A percentile compares a stretch with the other conserved stretches of the same genome.
phyloP scores from a whole-genome alignment of 2,329 filamentous ascomycete species.

The Phialophora tarda region DNA sequence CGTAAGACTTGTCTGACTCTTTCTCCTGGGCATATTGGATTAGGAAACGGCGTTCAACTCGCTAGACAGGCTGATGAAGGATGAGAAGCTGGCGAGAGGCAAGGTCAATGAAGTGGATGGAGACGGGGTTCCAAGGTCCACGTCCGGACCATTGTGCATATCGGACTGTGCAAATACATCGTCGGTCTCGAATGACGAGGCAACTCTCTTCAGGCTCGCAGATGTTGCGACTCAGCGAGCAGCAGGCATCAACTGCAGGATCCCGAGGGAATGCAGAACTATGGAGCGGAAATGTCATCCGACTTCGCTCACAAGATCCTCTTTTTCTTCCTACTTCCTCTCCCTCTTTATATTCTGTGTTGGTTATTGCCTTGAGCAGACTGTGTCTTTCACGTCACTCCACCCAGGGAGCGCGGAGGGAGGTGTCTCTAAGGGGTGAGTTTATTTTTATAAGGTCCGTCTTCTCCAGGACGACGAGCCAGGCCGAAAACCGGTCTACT shows the following conservation, averaged over 20 bases:
- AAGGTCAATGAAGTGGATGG: not conserved
- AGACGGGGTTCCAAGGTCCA: not conserved
- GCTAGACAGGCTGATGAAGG: constrained; percentile 15
- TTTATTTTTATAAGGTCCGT: too few species aligned
- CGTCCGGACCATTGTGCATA: not conserved
- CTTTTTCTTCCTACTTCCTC: not conserved
- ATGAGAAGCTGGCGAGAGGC: constrained; percentile 1
- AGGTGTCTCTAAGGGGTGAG: not conserved
- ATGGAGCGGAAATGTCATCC: not conserved
- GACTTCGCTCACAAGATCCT: not conserved
- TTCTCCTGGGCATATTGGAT: constrained; percentile 17
- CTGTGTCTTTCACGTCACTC: not conserved
- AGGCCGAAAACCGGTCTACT: too few species aligned
- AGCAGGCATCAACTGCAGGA: constrained; percentile 4
- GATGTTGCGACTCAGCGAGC: not conserved
- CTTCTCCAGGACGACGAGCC: too few species aligned
- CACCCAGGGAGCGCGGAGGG: not conserved
- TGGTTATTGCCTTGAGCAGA: not conserved
- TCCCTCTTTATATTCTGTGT: not conserved
- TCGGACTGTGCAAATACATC: not conserved
- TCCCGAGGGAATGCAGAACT: not conserved
- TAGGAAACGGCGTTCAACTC: constrained; percentile 32
- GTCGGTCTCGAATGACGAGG: not conserved
- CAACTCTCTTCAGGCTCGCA: not conserved
- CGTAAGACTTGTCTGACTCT: constrained; percentile 28